Conservation (phyloP, 1,284 basidiomycete species). For the Pisolithus thermaeus region DNA sequence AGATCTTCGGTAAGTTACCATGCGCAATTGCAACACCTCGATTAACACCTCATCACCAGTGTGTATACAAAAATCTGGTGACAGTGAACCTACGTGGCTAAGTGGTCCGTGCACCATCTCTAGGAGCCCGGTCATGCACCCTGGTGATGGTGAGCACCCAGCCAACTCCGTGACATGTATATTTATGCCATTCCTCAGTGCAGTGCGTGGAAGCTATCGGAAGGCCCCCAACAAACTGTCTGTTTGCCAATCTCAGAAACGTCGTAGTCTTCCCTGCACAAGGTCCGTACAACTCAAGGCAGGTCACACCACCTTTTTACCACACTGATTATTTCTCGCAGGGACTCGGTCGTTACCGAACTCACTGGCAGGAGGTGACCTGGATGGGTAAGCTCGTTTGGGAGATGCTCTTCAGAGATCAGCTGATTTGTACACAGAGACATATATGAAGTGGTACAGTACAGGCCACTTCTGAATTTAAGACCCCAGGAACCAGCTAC, state of each 20-base stretch:
- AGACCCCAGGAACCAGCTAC: conserved; percentile 44
- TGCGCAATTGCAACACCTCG: conserved; percentile 6
- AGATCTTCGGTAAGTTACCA: conserved; percentile 54
- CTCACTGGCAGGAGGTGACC: conserved; percentile 65
- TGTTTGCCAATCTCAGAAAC: conserved; percentile 61
- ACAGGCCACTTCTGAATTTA: conserved; percentile 48
- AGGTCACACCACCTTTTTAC: not conserved
- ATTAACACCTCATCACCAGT: conserved; percentile 35
- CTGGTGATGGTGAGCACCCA: conserved; percentile 52
- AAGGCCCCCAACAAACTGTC: conserved; percentile 55
- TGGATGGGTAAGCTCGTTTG: conserved; percentile 54
- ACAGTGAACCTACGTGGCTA: conserved; percentile 44
- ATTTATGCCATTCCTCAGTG: conserved; percentile 35
- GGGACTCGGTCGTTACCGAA: conserved; percentile 61
- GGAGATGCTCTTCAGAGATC: conserved; percentile 13
- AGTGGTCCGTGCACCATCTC: conserved; percentile 54
- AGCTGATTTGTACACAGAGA: conserved; percentile 35
- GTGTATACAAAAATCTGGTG: conserved; percentile 47
- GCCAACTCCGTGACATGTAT: not conserved
- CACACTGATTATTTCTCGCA: conserved; percentile 19
- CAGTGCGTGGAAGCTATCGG: conserved; percentile 69
- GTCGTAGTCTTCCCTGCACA: conserved; percentile 68
- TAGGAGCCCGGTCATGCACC: conserved; percentile 63
- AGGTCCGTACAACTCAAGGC: conserved; percentile 34
- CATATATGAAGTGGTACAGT: conserved; percentile 45